These are phyloP conservation scores for Chaetomiaceae sp. DNA, from an alignment of 2,329 filamentous ascomycete genomes.

Conservation along the genomic window DNA sequence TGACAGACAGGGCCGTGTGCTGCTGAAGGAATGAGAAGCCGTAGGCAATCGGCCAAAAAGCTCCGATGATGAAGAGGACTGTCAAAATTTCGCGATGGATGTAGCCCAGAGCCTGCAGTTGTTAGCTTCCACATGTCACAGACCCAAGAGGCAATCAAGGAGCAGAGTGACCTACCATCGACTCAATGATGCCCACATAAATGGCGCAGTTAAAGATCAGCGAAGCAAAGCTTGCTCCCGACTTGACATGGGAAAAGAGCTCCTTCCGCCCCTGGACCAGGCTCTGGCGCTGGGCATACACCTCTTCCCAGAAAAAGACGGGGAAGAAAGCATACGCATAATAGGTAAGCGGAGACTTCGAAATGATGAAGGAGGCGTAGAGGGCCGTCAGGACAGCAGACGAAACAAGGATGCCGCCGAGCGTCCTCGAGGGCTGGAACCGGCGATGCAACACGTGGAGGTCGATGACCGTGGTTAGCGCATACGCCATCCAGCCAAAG, in stretches of 20 bases:
- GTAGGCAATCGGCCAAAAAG: conserved; percentile 72
- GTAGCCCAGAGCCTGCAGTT: conserved; percentile 76
- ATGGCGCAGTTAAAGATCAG: conserved; percentile 59
- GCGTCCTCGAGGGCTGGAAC: conserved; percentile 58
- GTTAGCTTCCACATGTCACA: too few relatives aligned
- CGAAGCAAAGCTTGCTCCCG: conserved; percentile 50
- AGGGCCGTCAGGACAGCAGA: conserved; percentile 69
- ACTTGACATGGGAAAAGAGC: conserved; percentile 65
- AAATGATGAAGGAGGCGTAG: conserved; percentile 74
- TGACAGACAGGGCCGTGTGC: conserved; percentile 58
- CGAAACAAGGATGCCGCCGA: conserved; percentile 59
- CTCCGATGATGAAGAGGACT: conserved; percentile 67
- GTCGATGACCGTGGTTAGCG: conserved; percentile 82
- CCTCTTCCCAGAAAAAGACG: conserved; percentile 93
- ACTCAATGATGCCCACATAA: conserved; percentile 73
- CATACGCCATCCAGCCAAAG: conserved; percentile 91
- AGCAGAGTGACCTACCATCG: conserved; percentile 53
- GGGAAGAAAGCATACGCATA: conserved; percentile 92
- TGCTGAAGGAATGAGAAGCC: conserved; percentile 66
- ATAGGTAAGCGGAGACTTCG: conserved; percentile 76
- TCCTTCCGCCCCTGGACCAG: conserved; percentile 60
- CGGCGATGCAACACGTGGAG: conserved; percentile 75
- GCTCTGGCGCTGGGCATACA: conserved; percentile 71
- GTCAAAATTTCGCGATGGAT: conserved; percentile 87
- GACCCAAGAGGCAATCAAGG: neutral